Percentiles rank a stretch among this genome's conserved stretches.
Evolutionary conservation across 2,329 filamentous ascomycete genomes (phyloP).

Genomic region (Colletotrichum costaricense): DNA sequence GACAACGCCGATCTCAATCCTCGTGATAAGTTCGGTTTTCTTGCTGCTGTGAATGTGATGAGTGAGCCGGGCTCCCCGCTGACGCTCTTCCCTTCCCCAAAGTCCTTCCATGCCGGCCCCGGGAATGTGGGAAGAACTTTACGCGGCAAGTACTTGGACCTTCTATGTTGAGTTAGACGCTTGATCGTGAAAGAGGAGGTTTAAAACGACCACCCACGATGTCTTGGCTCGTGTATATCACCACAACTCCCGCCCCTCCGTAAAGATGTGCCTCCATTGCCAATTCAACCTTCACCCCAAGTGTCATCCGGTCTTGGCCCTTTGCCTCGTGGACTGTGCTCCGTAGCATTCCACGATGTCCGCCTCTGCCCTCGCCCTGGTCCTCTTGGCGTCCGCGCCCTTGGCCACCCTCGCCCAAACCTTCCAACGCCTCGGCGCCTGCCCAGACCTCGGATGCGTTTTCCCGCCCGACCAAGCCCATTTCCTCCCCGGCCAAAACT

Average conservation of each 20-base stretch:
- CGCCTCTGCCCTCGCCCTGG: constrained; percentile 47
- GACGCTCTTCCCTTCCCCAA: not conserved
- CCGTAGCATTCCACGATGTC: constrained; percentile 43
- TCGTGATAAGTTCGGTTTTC: constrained; percentile 1
- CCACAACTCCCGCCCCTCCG: no score
- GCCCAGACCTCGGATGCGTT: constrained; percentile 69
- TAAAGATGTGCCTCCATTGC: not conserved
- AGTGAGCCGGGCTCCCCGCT: not conserved
- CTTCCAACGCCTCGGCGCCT: constrained; percentile 69
- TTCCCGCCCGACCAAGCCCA: constrained; percentile 76
- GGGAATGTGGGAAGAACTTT: not conserved
- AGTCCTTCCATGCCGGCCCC: not conserved
- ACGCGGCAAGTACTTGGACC: constrained; percentile 15
- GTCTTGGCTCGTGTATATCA: not conserved
- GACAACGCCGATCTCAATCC: constrained; percentile 16
- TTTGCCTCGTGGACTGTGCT: not conserved
- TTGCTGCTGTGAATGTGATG: not conserved
- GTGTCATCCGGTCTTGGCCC: not conserved
- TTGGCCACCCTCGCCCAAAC: constrained; percentile 62
- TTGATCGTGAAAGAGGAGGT: not conserved
- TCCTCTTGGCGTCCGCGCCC: constrained; percentile 47
- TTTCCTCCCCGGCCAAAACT: constrained; percentile 85
- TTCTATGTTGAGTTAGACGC: constrained; percentile 29
- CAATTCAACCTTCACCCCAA: not conserved
- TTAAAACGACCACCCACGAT: not conserved